Percentiles rank a stretch among this genome's conserved stretches.
Evolutionary conservation across 805 yeast species (phyloP).

Genomic region (Teunomyces aglyptinius): DNA sequence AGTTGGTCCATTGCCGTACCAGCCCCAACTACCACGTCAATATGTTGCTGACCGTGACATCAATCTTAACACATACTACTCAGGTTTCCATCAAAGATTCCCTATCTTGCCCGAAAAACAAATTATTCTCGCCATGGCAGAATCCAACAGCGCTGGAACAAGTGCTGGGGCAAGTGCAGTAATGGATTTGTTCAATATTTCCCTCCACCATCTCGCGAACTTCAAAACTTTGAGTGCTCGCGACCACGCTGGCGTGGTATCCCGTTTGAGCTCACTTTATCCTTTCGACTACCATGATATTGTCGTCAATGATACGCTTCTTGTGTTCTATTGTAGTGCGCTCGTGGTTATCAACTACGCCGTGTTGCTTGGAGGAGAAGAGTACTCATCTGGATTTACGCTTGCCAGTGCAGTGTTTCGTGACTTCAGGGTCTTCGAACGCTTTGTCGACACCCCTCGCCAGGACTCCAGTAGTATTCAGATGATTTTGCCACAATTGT

Average conservation of each 20-base stretch:
- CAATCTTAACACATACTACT: conserved; percentile 41
- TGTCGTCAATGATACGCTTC: conserved; percentile 23
- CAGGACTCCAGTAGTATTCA: conserved; percentile 23
- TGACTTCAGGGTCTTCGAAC: conserved; percentile 53
- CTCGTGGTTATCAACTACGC: conserved; percentile 50
- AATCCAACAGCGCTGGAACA: conserved; percentile 6
- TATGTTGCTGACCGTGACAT: conserved; percentile 21
- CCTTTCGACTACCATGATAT: conserved; percentile 27
- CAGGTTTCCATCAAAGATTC: conserved; percentile 41
- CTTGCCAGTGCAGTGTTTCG: conserved; percentile 52
- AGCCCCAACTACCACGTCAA: conserved; percentile 19
- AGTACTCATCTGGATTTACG: conserved; percentile 56
- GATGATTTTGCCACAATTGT: conserved; percentile 42
- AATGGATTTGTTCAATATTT: conserved; percentile 39
- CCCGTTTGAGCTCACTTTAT: conserved; percentile 33
- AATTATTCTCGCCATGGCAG: conserved; percentile 15
- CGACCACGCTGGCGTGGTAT: conserved; percentile 34
- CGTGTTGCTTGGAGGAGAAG: conserved; percentile 57
- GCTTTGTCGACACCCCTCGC: conserved; percentile 22
- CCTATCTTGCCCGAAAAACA: conserved; percentile 44
- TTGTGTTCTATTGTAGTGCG: conserved; percentile 28
- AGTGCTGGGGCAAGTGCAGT: conserved; percentile 26
- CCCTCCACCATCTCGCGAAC: conserved; percentile 40
- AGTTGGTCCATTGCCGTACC: conserved; percentile 14
- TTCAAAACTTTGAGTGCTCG: conserved; percentile 32